These are phyloP conservation scores for Aureobasidium namibiae DNA, from an alignment of 2,329 filamentous ascomycete genomes.

Conservation along the genomic window DNA sequence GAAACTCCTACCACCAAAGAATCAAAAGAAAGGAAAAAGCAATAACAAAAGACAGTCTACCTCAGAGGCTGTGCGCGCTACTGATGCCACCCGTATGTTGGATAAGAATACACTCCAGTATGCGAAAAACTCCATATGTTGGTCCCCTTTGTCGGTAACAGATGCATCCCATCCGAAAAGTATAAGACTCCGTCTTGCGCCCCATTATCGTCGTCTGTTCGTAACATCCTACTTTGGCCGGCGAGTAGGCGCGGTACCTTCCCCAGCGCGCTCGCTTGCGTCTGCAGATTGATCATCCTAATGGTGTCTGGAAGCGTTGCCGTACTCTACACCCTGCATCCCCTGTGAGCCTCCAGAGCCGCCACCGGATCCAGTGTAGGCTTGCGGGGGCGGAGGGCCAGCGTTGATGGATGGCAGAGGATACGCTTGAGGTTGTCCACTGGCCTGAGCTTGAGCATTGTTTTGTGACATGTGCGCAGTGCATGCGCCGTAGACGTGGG, in stretches of 20 bases:
- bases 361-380: conserved; percentile 22
- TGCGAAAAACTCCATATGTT: conserved; percentile 7
- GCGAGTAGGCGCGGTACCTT: background rate
- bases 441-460: conserved; percentile 29
- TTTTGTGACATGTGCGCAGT: conserved; percentile 35
- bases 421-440: conserved; percentile 19
- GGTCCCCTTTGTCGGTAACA: background rate
- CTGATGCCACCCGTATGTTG: conserved; percentile 9
- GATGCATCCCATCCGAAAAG: background rate
- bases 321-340: conserved; percentile 44
- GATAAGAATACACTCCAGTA: conserved; percentile 5
- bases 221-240: background rate
- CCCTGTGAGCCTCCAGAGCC: conserved; percentile 30
- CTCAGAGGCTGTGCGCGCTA: background rate
- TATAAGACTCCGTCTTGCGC: conserved; percentile 1
- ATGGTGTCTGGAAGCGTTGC: conserved; percentile 9
- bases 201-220: background rate
- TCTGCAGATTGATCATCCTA: background rate
- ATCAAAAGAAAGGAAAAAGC: background rate
- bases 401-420: conserved; percentile 30
- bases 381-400: conserved; percentile 14
- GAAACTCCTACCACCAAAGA: background rate
- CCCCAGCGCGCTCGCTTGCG: background rate
- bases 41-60: background rate
- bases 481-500: conserved; percentile 41